Conservation (phyloP, 1,139 yeast species). For the Kazachstania sp. region DNA sequence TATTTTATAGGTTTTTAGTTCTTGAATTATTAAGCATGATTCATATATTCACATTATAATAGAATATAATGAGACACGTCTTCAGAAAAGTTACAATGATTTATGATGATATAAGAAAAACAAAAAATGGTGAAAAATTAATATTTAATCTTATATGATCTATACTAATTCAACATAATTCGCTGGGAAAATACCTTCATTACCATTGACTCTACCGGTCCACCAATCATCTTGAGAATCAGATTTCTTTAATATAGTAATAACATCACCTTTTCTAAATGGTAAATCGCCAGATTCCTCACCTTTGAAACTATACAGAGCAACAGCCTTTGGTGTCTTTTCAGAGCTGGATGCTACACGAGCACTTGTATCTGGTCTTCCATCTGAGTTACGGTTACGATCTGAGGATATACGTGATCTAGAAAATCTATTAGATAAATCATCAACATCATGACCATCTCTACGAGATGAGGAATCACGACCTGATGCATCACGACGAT, state of each 20-base stretch:
- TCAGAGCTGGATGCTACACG: slow-evolving; percentile 15
- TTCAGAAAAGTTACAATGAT: no score
- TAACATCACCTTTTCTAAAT: slow-evolving; percentile 89
- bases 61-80: no score
- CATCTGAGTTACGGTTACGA: slow-evolving; percentile 33
- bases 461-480: slow-evolving; percentile 4
- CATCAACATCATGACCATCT: slow-evolving; percentile 21
- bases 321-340: slow-evolving; percentile 72
- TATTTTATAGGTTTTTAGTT: no score
- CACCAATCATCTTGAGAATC: slow-evolving; percentile 98
- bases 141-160: neutral
- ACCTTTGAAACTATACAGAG: slow-evolving; percentile 79
- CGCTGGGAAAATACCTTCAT: slow-evolving; percentile 93
- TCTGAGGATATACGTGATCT: slow-evolving; percentile 25
- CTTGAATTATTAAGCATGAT: no score
- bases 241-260: slow-evolving; percentile 75
- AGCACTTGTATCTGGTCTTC: slow-evolving; percentile 17
- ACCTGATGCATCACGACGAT: slow-evolving; percentile 8
- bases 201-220: slow-evolving; percentile 84
- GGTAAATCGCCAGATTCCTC: slow-evolving; percentile 83
- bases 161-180: slow-evolving; percentile 82
- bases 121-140: neutral
- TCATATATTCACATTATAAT: no score
- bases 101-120: neutral
- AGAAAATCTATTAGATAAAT: slow-evolving; percentile 31